phyloP scores from a whole-genome alignment of 257 asterid species.

The Coffea canephora region DNA sequence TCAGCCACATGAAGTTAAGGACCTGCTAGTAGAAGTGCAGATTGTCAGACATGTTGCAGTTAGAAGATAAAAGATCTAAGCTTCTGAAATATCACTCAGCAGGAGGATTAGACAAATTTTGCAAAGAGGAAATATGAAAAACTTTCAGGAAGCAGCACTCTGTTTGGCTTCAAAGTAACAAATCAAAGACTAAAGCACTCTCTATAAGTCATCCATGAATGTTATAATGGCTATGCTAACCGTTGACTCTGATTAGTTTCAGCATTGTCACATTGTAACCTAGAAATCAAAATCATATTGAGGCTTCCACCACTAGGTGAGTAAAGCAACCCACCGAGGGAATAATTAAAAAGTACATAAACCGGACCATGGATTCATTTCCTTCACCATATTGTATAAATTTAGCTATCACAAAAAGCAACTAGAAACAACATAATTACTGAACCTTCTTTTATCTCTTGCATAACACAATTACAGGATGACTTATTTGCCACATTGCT shows the following conservation, averaged over 20 bases:
- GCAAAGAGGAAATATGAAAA: neutral
- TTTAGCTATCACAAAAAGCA: neutral
- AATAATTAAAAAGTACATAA: neutral
- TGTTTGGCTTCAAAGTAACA: too few species aligned
- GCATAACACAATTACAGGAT: neutral
- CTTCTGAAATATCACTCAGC: neutral
- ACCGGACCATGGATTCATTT: neutral
- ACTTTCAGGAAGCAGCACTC: neutral
- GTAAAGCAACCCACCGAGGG: neutral
- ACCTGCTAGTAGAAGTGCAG: slow-evolving; percentile 46
- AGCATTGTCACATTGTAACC: neutral
- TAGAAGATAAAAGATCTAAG: neutral
- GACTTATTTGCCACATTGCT: neutral
- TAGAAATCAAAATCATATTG: neutral
- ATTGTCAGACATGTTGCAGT: neutral
- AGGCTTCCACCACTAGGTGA: neutral
- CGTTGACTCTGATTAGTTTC: neutral
- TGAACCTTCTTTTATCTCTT: neutral
- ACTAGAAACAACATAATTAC: neutral
- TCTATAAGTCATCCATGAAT: neutral
- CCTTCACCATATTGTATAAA: neutral
- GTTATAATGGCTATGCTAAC: neutral
- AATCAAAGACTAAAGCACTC: neutral
- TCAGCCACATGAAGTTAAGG: slow-evolving; percentile 96
- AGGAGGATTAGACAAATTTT: neutral